These are phyloP conservation scores for Boletus reticulatus DNA, from an alignment of 768 basidiomycete genomes.

Conservation along the genomic window DNA sequence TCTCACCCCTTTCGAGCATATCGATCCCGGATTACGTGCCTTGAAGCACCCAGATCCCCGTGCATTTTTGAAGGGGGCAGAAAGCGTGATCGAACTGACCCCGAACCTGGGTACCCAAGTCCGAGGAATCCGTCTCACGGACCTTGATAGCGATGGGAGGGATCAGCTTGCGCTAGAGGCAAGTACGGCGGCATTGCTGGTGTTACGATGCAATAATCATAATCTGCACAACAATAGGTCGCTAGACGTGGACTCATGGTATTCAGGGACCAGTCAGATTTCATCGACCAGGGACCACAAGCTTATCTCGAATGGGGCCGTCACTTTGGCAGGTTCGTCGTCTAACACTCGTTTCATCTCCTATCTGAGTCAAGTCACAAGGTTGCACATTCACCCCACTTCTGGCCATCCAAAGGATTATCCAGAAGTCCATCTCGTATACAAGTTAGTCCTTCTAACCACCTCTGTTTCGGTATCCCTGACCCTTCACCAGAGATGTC, in stretches of 20 bases:
- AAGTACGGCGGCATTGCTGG: conserved; percentile 8
- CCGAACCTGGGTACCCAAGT: conserved; percentile 77
- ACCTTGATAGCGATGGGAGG: conserved; percentile 55
- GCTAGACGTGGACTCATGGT: conserved; percentile 69
- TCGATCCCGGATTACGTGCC: conserved; percentile 74
- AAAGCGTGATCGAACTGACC: conserved; percentile 58
- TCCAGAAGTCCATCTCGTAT: conserved; percentile 81
- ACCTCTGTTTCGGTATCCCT: neutral
- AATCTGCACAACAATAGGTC: conserved; percentile 40
- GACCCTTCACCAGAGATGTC: conserved; percentile 47
- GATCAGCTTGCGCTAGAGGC: conserved; percentile 76
- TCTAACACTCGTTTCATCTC: neutral
- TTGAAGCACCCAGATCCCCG: conserved; percentile 63
- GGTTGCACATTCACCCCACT: conserved; percentile 80
- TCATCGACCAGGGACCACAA: conserved; percentile 67
- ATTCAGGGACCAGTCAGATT: conserved; percentile 75
- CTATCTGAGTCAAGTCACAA: conserved; percentile 18
- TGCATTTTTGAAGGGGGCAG: conserved; percentile 63
- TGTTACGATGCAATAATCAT: conserved; percentile 1
- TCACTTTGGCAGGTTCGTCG: conserved; percentile 58
- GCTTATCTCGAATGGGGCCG: conserved; percentile 69
- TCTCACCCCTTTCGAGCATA: conserved; percentile 68
- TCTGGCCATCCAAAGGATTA: conserved; percentile 72
- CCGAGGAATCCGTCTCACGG: conserved; percentile 61
- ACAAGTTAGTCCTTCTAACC: conserved; percentile 40